A percentile compares a stretch with the other conserved stretches of the same genome.
Conservation (phyloP, 352 stramenopile species). For the Globisporangium lucens region DNA sequence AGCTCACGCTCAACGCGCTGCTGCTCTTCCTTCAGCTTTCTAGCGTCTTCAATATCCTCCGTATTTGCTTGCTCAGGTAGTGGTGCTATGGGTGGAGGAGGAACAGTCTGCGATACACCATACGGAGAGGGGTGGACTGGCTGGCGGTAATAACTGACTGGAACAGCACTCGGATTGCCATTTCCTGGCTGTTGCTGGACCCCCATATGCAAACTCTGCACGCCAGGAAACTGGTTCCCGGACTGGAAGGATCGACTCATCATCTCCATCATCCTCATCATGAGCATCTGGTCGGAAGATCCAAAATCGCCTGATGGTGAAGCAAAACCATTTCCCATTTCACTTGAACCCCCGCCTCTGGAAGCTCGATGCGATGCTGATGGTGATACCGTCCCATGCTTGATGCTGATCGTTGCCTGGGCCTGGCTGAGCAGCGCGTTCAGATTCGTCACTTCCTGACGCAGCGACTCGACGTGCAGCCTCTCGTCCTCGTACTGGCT, state of each 20-base stretch:
- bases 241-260: conserved; percentile 33
- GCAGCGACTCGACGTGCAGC: conserved; percentile 60
- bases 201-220: not conserved
- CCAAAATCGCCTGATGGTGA: not conserved
- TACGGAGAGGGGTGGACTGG: not conserved
- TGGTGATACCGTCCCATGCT: conserved; percentile 19
- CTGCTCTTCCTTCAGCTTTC: conserved; percentile 31
- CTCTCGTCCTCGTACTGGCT: conserved; percentile 79
- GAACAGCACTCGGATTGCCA: not conserved
- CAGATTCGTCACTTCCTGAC: conserved; percentile 62
- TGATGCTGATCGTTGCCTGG: conserved; percentile 45
- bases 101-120: not conserved
- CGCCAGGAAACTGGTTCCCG: not conserved
- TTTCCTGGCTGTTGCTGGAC: not conserved
- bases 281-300: conserved; percentile 35
- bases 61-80: not conserved
- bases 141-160: not conserved
- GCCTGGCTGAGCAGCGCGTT: conserved; percentile 61
- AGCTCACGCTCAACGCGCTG: conserved; percentile 42
- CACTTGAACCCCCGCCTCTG: not conserved
- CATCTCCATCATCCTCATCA: conserved; percentile 70
- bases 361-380: not conserved
- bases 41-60: conserved; percentile 8
- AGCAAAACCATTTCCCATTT: not conserved
- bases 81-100: not conserved